phyloP scores from a whole-genome alignment of 306 rosid genomes.

The Pyrus communis region DNA sequence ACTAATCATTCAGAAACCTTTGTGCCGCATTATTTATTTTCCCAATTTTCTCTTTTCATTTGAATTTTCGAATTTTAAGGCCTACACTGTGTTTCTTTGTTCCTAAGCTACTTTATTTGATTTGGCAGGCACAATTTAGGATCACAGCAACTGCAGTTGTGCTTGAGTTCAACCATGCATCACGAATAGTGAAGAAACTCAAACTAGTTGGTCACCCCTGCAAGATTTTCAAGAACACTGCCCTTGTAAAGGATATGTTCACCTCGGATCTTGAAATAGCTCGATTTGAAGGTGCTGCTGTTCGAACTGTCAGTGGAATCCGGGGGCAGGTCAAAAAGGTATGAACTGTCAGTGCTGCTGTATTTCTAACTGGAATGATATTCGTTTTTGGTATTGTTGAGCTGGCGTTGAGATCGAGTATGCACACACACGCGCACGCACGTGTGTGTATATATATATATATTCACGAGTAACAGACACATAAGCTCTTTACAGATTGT shows the following conservation, averaged over 20 bases:
- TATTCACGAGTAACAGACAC: not conserved
- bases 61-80: not conserved
- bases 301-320: conserved; percentile 86
- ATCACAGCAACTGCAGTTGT: conserved; percentile 85
- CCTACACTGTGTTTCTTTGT: not conserved
- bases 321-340: conserved; percentile 99
- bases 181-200: conserved; percentile 74
- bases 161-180: conserved; percentile 79
- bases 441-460: too few relatives aligned
- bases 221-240: conserved; percentile 93
- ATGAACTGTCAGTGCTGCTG: conserved; percentile 1
- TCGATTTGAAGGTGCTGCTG: conserved; percentile 89
- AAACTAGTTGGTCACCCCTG: conserved; percentile 87
- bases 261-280: conserved; percentile 93
- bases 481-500: not conserved
- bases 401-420: not conserved
- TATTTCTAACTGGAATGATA: not conserved
- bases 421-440: too few relatives aligned
- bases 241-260: conserved; percentile 86
- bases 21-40: not conserved
- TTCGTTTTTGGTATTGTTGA: not conserved
- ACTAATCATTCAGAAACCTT: not conserved
- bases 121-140: conserved; percentile 70
- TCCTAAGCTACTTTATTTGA: conserved; percentile 16
- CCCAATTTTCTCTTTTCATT: too few relatives aligned